Evolutionary conservation across 2,329 filamentous ascomycete species (phyloP), one percentile per base, ranked within the genome.

Genomic region (Neofusicoccum sp.): DNA sequence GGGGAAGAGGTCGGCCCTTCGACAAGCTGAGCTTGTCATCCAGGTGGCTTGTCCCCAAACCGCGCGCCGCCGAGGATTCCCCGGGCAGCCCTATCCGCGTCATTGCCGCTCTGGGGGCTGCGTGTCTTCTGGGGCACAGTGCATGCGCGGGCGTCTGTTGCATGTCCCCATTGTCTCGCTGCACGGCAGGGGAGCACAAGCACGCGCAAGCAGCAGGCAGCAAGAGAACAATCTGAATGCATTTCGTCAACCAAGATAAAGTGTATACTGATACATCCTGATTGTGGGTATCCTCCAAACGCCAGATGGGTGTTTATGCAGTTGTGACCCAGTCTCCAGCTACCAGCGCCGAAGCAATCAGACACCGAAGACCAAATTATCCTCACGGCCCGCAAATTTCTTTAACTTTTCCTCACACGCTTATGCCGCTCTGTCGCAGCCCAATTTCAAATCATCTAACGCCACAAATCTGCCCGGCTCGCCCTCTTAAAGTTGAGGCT

Each of bases 381-480:
- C 33, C 24, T 33, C 11, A 9, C 20, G 43, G 9, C n/a, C 40
- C 51, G n/a, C 38, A 43, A n/a, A n/a, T n/a, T 24, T 20, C n/a
- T 41, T 9, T 28, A 16, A 9, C 24, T 24, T 30, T 53, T 53
- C 12, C 20, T 28, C 33, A n/a, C n/a, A 51, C 24, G 36, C 44
- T 33, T 26, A 34, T 34, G 12, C 28, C 26, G 34, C 45, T 49
- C 36, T 28, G n/a, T n/a, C 36, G 16, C 12, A n/a, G 2, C 28
- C n/a, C 45, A 44, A 41, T 41, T 34, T 59, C 36, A 28, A 43
- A 30, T 34, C 6, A 16, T 16, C 43, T 59, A 60, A 31, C 60
- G 48, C 60, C 60, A 62, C 44, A 62, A 44, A 24, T 62, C 60
- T 4, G 60, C 60, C 36, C 60, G 36, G 45, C 60, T 62, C 8